Evolutionary conservation across 108 stramenopile species (phyloP).

Genomic region (Phaeodactylum tricornutum): DNA sequence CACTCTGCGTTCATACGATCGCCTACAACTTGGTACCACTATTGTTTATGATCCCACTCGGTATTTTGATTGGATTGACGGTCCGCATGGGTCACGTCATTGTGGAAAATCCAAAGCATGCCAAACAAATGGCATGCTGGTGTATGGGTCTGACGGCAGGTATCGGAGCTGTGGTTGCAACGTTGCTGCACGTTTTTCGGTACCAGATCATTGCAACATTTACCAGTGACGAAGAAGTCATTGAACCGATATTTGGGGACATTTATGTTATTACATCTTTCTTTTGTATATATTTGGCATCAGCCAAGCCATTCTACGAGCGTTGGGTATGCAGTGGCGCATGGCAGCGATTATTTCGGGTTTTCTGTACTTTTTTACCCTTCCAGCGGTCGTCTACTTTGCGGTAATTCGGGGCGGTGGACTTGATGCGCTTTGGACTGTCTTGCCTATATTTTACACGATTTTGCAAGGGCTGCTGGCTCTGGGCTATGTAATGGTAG

Average conservation of each 20-base stretch:
- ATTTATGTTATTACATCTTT: constrained; percentile 21
- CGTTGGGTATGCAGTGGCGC: constrained; percentile 32
- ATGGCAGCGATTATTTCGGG: constrained; percentile 24
- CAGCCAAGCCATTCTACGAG: constrained; percentile 18
- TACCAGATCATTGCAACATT: constrained; percentile 15
- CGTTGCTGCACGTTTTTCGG: constrained; percentile 13
- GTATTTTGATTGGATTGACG: constrained; percentile 29
- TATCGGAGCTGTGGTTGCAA: constrained; percentile 10
- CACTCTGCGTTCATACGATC: constrained; percentile 22
- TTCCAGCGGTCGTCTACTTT: constrained; percentile 17
- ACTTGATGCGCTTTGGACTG: constrained; percentile 18
- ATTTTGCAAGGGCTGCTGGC: constrained; percentile 16
- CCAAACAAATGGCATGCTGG: constrained; percentile 19
- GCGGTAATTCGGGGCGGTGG: constrained; percentile 14
- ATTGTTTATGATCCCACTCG: constrained; percentile 33
- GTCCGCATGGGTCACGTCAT: constrained; percentile 38
- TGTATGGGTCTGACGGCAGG: constrained; percentile 14
- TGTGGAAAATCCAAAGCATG: constrained; percentile 11
- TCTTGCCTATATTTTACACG: constrained; percentile 18
- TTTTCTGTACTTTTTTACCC: constrained; percentile 14
- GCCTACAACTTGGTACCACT: constrained; percentile 34
- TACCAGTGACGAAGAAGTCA: constrained; percentile 23
- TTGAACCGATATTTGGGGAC: constrained; percentile 22
- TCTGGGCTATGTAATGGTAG: constrained; percentile 9
- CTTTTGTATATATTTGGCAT: constrained; percentile 24